Percentiles rank a stretch among this genome's conserved stretches.
These are phyloP conservation scores for Colletotrichum sp. DNA, from an alignment of 2,329 filamentous ascomycete species.

Conservation along the genomic window DNA sequence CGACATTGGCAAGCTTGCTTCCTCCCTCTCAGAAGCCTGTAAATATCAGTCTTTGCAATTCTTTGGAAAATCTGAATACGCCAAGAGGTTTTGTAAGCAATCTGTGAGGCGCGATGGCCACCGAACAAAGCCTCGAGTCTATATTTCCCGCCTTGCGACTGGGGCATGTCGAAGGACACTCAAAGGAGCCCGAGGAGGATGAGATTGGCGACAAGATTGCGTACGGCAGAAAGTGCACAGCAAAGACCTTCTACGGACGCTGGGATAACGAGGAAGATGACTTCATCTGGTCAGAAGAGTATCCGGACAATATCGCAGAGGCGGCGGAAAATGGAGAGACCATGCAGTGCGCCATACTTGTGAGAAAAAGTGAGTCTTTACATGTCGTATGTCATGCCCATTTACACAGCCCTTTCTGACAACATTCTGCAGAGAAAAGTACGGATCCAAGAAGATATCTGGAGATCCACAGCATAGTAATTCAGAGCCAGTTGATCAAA, in stretches of 20 bases:
- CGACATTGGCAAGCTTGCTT: not conserved
- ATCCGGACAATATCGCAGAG: not conserved
- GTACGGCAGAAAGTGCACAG: not conserved
- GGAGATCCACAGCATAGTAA: not conserved
- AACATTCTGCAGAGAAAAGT: not conserved
- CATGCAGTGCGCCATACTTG: not conserved
- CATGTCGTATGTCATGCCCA: rapidly evolving
- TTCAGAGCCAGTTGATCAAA: not conserved
- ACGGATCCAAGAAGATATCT: not conserved
- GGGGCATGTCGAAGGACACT: not conserved
- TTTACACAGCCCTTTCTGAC: not conserved
- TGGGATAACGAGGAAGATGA: not conserved
- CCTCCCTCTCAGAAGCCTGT: not conserved
- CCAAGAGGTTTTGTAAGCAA: not conserved
- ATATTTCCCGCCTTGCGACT: not conserved
- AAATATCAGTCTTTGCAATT: not conserved
- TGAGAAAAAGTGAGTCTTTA: not conserved
- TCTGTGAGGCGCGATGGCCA: not conserved
- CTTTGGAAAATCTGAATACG: not conserved
- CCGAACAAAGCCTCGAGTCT: not conserved
- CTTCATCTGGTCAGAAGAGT: not conserved
- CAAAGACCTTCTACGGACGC: not conserved
- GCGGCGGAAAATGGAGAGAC: not conserved
- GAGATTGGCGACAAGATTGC: not conserved
- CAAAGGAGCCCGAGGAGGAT: not conserved